phyloP scores from a whole-genome alignment of 495 filamentous ascomycete species.

The Peziza echinospora region DNA sequence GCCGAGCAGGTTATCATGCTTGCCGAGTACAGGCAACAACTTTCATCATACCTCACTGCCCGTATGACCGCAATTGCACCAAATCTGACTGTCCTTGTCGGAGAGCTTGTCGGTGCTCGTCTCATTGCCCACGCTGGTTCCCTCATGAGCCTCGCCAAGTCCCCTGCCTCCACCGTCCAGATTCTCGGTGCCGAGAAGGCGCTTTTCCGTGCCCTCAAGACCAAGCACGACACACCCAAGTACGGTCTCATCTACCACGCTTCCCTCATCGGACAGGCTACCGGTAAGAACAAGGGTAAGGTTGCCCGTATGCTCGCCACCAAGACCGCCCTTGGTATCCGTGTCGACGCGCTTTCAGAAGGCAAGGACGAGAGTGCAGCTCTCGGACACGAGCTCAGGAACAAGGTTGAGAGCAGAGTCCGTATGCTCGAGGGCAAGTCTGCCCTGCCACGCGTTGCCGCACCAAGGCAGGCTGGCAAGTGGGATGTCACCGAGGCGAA shows the following conservation, averaged over 20 bases:
- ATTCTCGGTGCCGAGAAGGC: constrained; percentile 98
- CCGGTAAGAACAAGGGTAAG: constrained; percentile 96
- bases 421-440: constrained; percentile 79
- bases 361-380: constrained; percentile 71
- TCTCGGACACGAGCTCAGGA: constrained; percentile 49
- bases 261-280: constrained; percentile 86
- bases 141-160: constrained; percentile 88
- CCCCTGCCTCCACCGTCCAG: constrained; percentile 85
- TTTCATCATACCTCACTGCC: constrained; percentile 69
- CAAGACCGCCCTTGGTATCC: constrained; percentile 77
- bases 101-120: constrained; percentile 83
- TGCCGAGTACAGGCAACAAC: constrained; percentile 68
- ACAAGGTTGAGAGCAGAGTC: constrained; percentile 67
- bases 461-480: constrained; percentile 37
- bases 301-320: constrained; percentile 89
- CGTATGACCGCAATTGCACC: constrained; percentile 96
- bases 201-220: constrained; percentile 93
- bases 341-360: constrained; percentile 76
- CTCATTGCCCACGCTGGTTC: constrained; percentile 92
- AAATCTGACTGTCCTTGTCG: constrained; percentile 83
- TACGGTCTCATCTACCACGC: constrained; percentile 98
- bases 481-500: constrained; percentile 86
- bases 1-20: constrained; percentile 85
- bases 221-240: constrained; percentile 97
- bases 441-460: constrained; percentile 41